A percentile compares a stretch with the other conserved stretches of the same genome.
These are phyloP conservation scores for Tagetes erecta DNA, from an alignment of 129 eudicot genomes.

Conservation along the genomic window DNA sequence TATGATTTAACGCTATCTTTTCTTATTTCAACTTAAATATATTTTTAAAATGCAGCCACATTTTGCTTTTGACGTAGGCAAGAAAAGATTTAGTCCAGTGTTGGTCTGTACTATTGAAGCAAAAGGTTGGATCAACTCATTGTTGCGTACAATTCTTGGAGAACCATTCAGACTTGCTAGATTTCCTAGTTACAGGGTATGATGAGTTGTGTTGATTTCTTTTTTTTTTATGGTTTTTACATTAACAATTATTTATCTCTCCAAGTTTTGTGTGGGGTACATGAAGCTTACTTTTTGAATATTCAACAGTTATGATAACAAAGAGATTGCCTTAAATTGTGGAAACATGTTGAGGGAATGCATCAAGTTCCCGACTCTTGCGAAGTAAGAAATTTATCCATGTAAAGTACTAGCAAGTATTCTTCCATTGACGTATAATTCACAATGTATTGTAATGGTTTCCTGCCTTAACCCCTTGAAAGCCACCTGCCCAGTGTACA, in stretches of 20 bases:
- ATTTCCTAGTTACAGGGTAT: constrained; percentile 91
- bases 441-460: too few species aligned
- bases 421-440: too few species aligned
- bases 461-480: too few species aligned
- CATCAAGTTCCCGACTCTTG: constrained; percentile 84
- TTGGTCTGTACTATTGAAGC: constrained; percentile 88
- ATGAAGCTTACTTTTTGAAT: constrained; percentile 20
- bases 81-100: constrained; percentile 94
- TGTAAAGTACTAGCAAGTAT: neutral
- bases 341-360: constrained; percentile 97
- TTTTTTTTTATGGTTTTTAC: neutral
- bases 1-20: too few species aligned
- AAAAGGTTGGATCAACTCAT: constrained; percentile 69
- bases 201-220: constrained; percentile 15
- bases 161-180: constrained; percentile 81
- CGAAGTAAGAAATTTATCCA: constrained; percentile 68
- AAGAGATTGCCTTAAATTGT: constrained; percentile 86
- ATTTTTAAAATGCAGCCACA: neutral
- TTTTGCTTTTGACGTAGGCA: constrained; percentile 49
- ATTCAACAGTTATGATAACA: constrained; percentile 88
- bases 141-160: constrained; percentile 84
- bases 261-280: constrained; percentile 4
- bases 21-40: constrained; percentile 17
- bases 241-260: too few species aligned
- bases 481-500: too few species aligned